Evolutionary conservation across 441 rosid genomes (phyloP).

Genomic region (Corymbia citriodora): DNA sequence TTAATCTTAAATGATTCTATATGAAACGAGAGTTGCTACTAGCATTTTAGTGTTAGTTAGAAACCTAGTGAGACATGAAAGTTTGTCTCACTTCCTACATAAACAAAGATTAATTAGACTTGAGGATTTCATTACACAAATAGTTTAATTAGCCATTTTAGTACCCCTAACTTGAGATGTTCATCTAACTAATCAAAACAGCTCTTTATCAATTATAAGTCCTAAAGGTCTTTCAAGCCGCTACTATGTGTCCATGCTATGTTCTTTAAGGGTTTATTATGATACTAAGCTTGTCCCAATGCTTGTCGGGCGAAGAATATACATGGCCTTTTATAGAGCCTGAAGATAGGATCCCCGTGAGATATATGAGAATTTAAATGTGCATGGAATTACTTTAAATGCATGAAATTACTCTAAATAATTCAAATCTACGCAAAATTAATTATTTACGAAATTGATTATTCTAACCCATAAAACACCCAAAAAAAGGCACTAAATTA

Average conservation of each 20-base stretch:
- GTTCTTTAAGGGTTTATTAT: neutral
- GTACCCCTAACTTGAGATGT: neutral
- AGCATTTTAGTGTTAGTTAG: fast-evolving
- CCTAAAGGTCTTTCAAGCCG: neutral
- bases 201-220: fast-evolving
- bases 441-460: neutral
- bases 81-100: fast-evolving
- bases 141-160: fast-evolving
- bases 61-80: fast-evolving
- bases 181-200: neutral
- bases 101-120: neutral
- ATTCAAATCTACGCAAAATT: neutral
- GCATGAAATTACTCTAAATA: no score
- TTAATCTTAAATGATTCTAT: neutral
- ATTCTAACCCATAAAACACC: neutral
- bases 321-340: neutral
- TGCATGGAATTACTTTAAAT: neutral
- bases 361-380: neutral
- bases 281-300: neutral
- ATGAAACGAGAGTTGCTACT: fast-evolving
- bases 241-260: neutral
- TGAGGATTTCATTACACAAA: fast-evolving
- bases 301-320: fast-evolving
- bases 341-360: fast-evolving
- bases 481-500: neutral